Base-by-base conservation (phyloP, 176 grass and related monocot genomes). In the Panicum miliaceum region DNA sequence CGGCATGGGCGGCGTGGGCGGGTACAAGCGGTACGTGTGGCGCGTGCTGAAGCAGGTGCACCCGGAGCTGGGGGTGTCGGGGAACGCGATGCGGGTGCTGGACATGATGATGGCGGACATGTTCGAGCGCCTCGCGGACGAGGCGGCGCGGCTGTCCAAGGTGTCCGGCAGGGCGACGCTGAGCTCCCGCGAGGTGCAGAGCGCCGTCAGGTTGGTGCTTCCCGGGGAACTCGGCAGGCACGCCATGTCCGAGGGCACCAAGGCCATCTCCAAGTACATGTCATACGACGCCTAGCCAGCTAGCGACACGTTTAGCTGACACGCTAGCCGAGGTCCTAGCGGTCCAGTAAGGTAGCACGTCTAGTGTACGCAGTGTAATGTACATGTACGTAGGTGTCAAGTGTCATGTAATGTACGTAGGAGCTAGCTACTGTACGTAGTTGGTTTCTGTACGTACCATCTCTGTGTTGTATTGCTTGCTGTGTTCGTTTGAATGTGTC, bases 31-130 rank as follows among this genome's bases (percentile, higher is more conserved):
- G 45, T 97, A 93, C 71, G 86, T 98, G 86, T 98, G 89, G 84
- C 81, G 84, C 7, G 92, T 98, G 86, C 79, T 98, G 84, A 98
- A 93, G 90, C 95, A 98, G 84, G 92, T 98, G 82, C 95, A 93
- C 82, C 92, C 92, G 14, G 91, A 80, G 20, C 25, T 94, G 75
- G 90, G 87, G 19, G 48, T 85, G 78, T 94, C 92, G 2, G 75
- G 84, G 14, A 52, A 38, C 68, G 85, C 92, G 36, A 98, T 98
- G 95, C 78, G 83, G 62, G 91, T 93, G 43, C 81, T 95, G 18
- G 92, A 92, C 87, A 91, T 89, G 82, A 86, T 94, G 89, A 93
- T 98, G 90, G 85, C 82, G 1, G 95, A 94, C 86, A 90, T 97
- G 90, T 97, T 97, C 71, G 90, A 97, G 84, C 84, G 92, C 9